Conservation (phyloP, 179 eudicot genomes). For the Actinidia chinensis region DNA sequence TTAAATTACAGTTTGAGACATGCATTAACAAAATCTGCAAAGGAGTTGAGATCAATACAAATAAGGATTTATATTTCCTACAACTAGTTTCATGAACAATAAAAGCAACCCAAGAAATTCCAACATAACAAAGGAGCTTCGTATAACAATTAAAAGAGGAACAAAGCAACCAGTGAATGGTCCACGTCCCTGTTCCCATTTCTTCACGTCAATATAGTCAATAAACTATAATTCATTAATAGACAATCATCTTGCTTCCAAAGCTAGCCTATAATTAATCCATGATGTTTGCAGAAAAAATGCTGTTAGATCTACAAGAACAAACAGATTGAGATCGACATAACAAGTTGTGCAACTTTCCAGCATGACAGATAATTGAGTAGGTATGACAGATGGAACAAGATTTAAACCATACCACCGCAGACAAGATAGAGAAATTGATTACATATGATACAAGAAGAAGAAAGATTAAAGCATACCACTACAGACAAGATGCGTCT, state of each 20-base stretch:
- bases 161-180: not conserved
- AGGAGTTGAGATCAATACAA: too few species aligned
- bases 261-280: too few species aligned
- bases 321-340: not conserved
- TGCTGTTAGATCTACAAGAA: too few species aligned
- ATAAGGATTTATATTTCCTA: too few species aligned
- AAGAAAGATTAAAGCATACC: conserved; percentile 47
- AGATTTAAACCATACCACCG: not conserved
- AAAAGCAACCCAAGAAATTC: not conserved
- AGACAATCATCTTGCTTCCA: too few species aligned
- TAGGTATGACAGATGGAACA: not conserved
- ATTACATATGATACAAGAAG: conserved; percentile 8
- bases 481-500: conserved; percentile 75
- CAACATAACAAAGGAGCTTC: not conserved
- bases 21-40: not conserved
- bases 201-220: not conserved
- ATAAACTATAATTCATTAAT: too few species aligned
- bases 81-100: not conserved
- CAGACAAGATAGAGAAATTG: conserved; percentile 5
- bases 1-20: not conserved
- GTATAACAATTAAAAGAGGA: not conserved
- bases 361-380: conserved; percentile 1
- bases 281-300: conserved; percentile 7
- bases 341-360: not conserved
- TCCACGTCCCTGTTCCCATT: conserved; percentile 3